Percentiles rank a stretch among this genome's conserved stretches.
phyloP scores from a whole-genome alignment of 805 yeast genomes.

The Yarrowia sp. region DNA sequence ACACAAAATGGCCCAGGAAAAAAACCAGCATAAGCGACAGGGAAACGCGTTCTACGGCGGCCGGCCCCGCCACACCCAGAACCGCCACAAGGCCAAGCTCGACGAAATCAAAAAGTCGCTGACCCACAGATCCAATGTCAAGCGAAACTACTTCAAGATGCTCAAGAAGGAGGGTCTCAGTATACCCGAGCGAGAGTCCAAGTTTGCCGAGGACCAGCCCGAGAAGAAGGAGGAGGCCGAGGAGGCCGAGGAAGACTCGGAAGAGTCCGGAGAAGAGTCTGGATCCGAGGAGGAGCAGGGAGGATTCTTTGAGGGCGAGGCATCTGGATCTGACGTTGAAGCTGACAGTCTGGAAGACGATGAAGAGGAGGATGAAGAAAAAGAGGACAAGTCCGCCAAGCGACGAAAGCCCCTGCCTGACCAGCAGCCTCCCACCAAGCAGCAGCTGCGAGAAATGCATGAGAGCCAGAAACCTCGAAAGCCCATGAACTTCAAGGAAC shows the following conservation, averaged over 20 bases:
- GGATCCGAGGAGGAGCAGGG: background rate
- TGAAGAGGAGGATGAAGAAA: slow-evolving; percentile 39
- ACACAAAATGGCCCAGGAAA: slow-evolving; percentile 16
- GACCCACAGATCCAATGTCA: slow-evolving; percentile 78
- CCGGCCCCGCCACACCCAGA: slow-evolving; percentile 37
- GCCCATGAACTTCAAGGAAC: slow-evolving; percentile 49
- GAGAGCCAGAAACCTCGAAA: slow-evolving; percentile 32
- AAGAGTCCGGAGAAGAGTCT: background rate
- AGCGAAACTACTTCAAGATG: slow-evolving; percentile 81
- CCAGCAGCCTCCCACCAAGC: slow-evolving; percentile 35
- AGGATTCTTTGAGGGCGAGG: background rate
- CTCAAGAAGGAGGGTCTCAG: slow-evolving; percentile 72
- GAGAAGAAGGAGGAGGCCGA: background rate
- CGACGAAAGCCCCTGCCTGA: slow-evolving; percentile 43
- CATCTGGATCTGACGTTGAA: slow-evolving; percentile 34
- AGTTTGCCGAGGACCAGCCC: slow-evolving; percentile 26
- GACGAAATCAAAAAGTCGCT: slow-evolving; percentile 80
- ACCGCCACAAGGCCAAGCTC: slow-evolving; percentile 41
- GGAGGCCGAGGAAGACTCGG: slow-evolving; percentile 21
- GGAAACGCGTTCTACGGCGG: slow-evolving; percentile 35
- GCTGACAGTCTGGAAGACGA: slow-evolving; percentile 39
- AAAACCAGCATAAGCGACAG: slow-evolving; percentile 13
- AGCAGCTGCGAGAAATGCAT: slow-evolving; percentile 14
- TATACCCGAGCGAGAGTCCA: slow-evolving; percentile 55
- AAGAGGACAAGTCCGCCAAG: no score